These are phyloP conservation scores for Kernera saxatilis DNA, from an alignment of 345 rosid genomes.

Conservation along the genomic window DNA sequence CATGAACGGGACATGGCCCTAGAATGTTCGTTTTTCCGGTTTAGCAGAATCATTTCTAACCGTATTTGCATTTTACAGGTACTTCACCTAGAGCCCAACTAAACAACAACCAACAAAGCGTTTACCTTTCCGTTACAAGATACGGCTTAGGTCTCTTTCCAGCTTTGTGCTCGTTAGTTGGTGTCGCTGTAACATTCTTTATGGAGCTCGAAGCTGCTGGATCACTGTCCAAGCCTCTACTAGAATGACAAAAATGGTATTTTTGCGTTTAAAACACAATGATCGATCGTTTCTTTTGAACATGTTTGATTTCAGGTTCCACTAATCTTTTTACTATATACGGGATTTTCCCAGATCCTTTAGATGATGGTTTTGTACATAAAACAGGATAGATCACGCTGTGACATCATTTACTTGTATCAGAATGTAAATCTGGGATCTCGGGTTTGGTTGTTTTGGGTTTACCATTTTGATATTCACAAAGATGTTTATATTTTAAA, in stretches of 20 bases:
- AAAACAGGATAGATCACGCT: slow-evolving; percentile 12
- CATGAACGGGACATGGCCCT: too few relatives aligned
- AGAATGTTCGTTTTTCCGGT: too few relatives aligned
- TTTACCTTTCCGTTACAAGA: slow-evolving; percentile 60
- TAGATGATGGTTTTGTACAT: slow-evolving; percentile 17
- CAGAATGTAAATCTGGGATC: not conserved
- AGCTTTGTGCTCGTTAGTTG: slow-evolving; percentile 66
- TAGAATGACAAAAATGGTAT: slow-evolving; percentile 38
- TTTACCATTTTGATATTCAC: too few relatives aligned
- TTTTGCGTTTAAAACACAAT: not conserved
- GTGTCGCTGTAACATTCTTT: slow-evolving; percentile 62
- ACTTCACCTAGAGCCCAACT: slow-evolving; percentile 34
- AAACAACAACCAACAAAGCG: slow-evolving; percentile 8
- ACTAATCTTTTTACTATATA: not conserved
- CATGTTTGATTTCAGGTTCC: not conserved
- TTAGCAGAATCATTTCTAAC: too few relatives aligned
- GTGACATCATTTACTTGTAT: not conserved
- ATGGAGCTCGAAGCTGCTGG: slow-evolving; percentile 52
- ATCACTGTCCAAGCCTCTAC: slow-evolving; percentile 36
- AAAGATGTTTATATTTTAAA: too few relatives aligned
- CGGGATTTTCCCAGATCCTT: not conserved
- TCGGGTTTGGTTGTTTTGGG: slow-evolving; percentile 7
- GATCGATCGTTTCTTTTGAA: not conserved
- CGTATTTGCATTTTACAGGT: too few relatives aligned
- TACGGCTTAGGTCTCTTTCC: slow-evolving; percentile 87